These are phyloP conservation scores for Ampelocalamus luodianensis DNA, from an alignment of 176 grass and related monocot genomes.

Conservation along the genomic window DNA sequence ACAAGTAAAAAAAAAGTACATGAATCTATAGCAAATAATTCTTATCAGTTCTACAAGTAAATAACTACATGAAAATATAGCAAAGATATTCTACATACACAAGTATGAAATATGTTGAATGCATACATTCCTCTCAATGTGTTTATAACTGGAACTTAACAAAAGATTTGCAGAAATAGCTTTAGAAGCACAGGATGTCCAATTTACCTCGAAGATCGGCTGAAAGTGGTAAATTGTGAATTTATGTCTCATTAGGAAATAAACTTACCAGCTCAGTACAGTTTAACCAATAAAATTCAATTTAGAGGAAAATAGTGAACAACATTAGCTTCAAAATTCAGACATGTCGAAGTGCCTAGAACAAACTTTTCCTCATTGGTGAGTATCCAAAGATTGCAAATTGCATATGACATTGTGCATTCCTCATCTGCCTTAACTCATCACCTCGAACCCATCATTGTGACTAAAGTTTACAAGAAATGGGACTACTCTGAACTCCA, in stretches of 20 bases:
- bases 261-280: not conserved
- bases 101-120: not conserved
- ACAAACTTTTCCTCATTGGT: not conserved
- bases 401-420: not conserved
- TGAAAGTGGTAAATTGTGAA: constrained; percentile 36
- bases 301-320: not conserved
- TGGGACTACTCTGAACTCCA: not conserved
- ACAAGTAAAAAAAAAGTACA: not conserved
- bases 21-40: no score
- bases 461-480: not conserved
- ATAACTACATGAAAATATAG: not conserved
- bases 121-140: not conserved
- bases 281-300: not conserved
- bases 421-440: not conserved
- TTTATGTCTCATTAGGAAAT: not conserved
- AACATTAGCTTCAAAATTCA: not conserved
- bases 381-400: not conserved
- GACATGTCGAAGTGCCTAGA: not conserved
- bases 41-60: no score
- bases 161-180: not conserved
- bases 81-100: not conserved
- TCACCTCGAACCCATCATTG: not conserved
- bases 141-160: not conserved
- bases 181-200: not conserved
- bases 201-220: constrained; percentile 65